Conservation (phyloP, 176 grass and related monocot species). For the Themeda triandra region DNA sequence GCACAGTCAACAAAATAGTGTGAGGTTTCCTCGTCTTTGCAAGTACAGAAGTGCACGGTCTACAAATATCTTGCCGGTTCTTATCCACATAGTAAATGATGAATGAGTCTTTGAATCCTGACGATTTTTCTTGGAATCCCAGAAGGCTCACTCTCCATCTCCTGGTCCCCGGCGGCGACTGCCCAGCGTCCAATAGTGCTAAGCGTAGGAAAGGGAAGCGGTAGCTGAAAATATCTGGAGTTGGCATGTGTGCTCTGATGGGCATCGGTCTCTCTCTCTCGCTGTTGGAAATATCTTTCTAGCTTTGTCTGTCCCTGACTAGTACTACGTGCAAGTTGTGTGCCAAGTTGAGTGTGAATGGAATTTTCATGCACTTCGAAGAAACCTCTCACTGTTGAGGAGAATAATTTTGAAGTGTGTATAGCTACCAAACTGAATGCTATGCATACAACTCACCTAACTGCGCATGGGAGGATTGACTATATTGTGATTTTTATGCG, state of each 20-base stretch:
- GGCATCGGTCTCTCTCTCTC: too few species aligned
- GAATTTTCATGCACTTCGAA: background rate
- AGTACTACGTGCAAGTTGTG: background rate
- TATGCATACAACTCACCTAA: too few species aligned
- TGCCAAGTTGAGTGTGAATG: background rate
- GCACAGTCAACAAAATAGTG: too few species aligned
- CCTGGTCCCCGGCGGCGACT: background rate
- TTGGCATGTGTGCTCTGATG: too few species aligned
- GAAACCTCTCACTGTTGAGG: background rate
- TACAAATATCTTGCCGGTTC: too few species aligned
- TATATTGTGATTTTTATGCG: too few species aligned
- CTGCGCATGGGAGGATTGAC: too few species aligned
- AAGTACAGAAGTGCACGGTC: too few species aligned
- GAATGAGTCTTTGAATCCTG: too few species aligned
- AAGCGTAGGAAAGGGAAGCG: background rate
- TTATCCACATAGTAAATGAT: too few species aligned
- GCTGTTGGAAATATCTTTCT: background rate
- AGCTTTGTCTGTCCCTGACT: background rate
- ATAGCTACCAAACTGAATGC: background rate
- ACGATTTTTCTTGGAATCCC: background rate
- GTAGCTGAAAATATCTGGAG: background rate
- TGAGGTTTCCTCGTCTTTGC: too few species aligned
- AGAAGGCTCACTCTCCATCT: background rate
- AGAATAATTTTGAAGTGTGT: background rate
- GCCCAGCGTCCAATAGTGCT: background rate